Base-by-base conservation (phyloP, 2,329 filamentous ascomycete genomes). In the Chaetothyriales sp. region DNA sequence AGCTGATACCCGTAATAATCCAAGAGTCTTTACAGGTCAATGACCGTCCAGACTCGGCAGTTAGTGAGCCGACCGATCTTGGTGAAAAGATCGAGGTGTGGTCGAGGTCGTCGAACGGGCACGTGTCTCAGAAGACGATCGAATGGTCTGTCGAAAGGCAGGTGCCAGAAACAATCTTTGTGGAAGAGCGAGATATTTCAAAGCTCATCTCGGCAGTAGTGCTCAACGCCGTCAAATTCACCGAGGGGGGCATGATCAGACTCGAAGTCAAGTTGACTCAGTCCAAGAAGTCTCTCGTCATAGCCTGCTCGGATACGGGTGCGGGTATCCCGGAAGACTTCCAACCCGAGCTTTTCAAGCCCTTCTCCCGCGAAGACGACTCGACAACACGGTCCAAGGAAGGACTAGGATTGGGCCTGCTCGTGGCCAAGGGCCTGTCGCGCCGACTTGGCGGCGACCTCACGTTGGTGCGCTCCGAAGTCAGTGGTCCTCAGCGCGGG, bases 401-500 rank as follows among this genome's bases (percentile, higher is more conserved):
- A 64, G 83, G 83, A 0, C 70, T 86, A 2, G 83, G 83, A 0
- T 69, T 86, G 5, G 82, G 83, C 25, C 68, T 86, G 9, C 73
- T 86, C 61, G 83, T 86, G n/a, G 83, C 82, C 0, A 86, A 85
- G 65, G 82, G 82, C 2, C 71, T 85, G 46, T 80, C 82, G 4
- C 73, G 82, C 50, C 83, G 81, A 62, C 75, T 86, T 51, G 81
- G 82, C 22, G 83, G 83, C 15, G 82, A 86, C 64, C 68, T 86
- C 18, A 74, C 77, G 49, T 80, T 82, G 58, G 73, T 81, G 44
- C 73, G 76, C 48, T 83, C 83, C 4, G 76, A 79, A 29, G 82
- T 80, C 0, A 70, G 73, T 7, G 81, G 81, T 0, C 75, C 78
- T 8, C 66, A 72, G 29, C 77, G 75, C 60, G 83, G 83, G 9